These are phyloP conservation scores for Lachnellula arida DNA, from an alignment of 2,329 filamentous ascomycete genomes.

Conservation along the genomic window DNA sequence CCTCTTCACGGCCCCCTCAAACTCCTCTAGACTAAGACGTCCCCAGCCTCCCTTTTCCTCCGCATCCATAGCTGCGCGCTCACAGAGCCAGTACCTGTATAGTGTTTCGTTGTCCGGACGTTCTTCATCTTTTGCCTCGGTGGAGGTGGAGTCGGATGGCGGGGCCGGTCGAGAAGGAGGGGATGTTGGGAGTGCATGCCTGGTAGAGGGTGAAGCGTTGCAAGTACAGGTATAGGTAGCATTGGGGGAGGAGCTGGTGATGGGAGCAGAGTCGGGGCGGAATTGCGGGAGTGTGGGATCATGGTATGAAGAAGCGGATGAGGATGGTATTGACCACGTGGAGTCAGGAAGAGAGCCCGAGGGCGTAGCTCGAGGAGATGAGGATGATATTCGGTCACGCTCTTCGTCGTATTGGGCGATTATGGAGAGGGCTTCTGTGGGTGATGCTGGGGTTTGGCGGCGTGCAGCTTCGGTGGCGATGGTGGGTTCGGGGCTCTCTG, in stretches of 20 bases:
- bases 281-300: constrained; percentile 68
- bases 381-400: background rate
- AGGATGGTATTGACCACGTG: background rate
- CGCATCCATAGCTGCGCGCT: constrained; percentile 48
- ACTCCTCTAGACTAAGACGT: constrained; percentile 72
- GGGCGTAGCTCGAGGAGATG: constrained; percentile 10
- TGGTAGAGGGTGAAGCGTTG: background rate
- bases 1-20: constrained; percentile 67
- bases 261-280: constrained; percentile 47
- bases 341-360: constrained; percentile 5
- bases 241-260: constrained; percentile 18
- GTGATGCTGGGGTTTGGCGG: constrained; percentile 3
- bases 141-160: background rate
- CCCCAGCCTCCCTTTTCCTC: constrained; percentile 72
- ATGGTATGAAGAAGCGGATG: constrained; percentile 8
- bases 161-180: background rate
- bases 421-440: constrained; percentile 10
- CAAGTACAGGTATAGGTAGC: constrained; percentile 10
- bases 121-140: background rate
- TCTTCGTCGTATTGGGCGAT: constrained; percentile 12
- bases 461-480: background rate
- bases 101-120: constrained; percentile 9
- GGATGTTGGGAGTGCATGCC: background rate
- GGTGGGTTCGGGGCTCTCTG: background rate
- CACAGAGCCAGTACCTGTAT: constrained; percentile 22